These are phyloP conservation scores for Rhizopus delemar DNA, from an alignment of 371 early-diverging fungal species.

Conservation along the genomic window DNA sequence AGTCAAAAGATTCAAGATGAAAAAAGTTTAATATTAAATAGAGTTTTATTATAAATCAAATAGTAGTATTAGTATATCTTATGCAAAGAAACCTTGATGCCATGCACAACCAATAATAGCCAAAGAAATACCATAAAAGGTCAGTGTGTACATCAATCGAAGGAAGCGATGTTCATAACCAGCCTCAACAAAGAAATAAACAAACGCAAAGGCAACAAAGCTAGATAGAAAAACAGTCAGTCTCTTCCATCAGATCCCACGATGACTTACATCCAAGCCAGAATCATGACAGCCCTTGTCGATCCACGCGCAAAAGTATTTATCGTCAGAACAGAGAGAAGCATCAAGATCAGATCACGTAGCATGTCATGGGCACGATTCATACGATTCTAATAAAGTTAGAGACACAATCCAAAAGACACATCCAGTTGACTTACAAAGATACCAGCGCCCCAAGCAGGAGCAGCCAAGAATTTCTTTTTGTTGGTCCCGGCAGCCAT, in stretches of 20 bases:
- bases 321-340: conserved; percentile 36
- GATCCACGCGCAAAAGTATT: conserved; percentile 50
- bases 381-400: conserved; percentile 25
- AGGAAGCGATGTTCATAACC: conserved; percentile 36
- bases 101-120: conserved; percentile 47
- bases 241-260: conserved; percentile 12
- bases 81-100: conserved; percentile 32
- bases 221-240: background rate
- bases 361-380: conserved; percentile 39
- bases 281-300: conserved; percentile 46
- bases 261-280: conserved; percentile 36
- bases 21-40: no score
- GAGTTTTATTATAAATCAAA: no score
- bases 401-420: background rate
- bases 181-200: conserved; percentile 39
- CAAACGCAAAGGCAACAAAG: conserved; percentile 44
- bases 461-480: conserved; percentile 18
- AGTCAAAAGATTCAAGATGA: no score
- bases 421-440: conserved; percentile 7
- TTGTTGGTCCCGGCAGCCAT: conserved; percentile 3
- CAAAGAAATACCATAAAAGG: conserved; percentile 42
- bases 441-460: conserved; percentile 30
- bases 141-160: conserved; percentile 33
- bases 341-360: conserved; percentile 40
- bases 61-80: no score